phyloP scores from a whole-genome alignment of 2,329 filamentous ascomycete genomes.

The Aspergillus carbonarius region DNA sequence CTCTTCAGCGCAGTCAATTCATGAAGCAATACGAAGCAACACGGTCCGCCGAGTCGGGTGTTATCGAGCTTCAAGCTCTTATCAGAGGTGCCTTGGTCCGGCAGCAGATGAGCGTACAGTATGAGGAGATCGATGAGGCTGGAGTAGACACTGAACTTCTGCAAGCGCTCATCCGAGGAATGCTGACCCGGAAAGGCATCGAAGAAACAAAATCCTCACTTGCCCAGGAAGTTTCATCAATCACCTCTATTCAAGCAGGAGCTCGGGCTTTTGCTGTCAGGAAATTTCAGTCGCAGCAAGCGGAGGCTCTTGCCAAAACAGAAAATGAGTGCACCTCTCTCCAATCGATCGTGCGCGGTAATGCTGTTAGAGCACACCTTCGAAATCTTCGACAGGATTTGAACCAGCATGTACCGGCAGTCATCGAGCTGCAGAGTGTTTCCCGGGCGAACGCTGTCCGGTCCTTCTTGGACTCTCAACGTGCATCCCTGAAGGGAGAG shows the following conservation, averaged over 20 bases:
- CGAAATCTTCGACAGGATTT: constrained; percentile 31
- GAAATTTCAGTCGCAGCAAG: constrained; percentile 39
- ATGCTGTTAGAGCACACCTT: constrained; percentile 28
- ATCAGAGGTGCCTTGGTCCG: constrained; percentile 67
- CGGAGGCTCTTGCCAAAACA: constrained; percentile 43
- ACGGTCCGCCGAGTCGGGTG: constrained; percentile 51
- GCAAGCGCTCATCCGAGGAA: constrained; percentile 62
- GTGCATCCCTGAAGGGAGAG: constrained; percentile 45
- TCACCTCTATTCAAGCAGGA: constrained; percentile 39
- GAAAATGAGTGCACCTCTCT: constrained; percentile 43
- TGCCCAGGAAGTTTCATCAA: constrained; percentile 24
- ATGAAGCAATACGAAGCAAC: constrained; percentile 25
- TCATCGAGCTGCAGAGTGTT: constrained; percentile 36
- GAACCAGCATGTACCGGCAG: constrained; percentile 25
- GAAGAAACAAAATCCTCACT: constrained; percentile 27
- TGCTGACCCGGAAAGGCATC: constrained; percentile 42
- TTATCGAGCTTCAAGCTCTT: constrained; percentile 63
- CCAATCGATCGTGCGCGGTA: constrained; percentile 49
- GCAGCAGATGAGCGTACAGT: constrained; percentile 36
- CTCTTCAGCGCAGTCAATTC: constrained; percentile 21
- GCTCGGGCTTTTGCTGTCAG: constrained; percentile 39
- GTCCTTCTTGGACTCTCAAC: constrained; percentile 30
- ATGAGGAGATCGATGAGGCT: constrained; percentile 47
- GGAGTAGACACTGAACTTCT: constrained; percentile 51
- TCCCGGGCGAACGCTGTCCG: constrained; percentile 34